These are phyloP conservation scores for Calonectria multiphialidica DNA, from an alignment of 2,329 filamentous ascomycete species.

Conservation along the genomic window DNA sequence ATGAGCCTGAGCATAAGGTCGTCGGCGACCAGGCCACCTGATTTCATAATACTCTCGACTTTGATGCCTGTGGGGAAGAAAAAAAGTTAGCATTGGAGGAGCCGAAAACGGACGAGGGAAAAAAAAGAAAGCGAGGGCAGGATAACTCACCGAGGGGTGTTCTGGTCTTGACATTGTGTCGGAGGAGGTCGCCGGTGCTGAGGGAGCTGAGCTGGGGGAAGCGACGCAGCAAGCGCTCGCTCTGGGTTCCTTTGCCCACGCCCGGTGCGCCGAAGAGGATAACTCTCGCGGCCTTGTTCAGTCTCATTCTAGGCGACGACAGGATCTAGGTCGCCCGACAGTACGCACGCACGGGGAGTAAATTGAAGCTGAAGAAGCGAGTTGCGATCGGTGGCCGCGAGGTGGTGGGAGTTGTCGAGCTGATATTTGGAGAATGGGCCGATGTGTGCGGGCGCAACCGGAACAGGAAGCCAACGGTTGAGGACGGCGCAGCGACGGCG, in stretches of 20 bases:
- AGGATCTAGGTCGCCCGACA: conserved; percentile 33
- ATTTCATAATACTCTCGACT: conserved; percentile 89
- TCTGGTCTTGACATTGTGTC: conserved; percentile 90
- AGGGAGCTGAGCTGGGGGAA: conserved; percentile 93
- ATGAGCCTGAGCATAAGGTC: conserved; percentile 93
- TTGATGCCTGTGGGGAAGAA: conserved; percentile 75
- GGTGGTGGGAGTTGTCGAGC: not conserved
- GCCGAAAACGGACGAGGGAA: not conserved
- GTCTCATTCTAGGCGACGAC: conserved; percentile 64
- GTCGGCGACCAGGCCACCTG: conserved; percentile 91
- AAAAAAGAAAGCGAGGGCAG: not conserved
- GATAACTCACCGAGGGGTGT: conserved; percentile 82
- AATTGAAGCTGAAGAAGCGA: not conserved
- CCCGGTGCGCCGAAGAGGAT: conserved; percentile 97
- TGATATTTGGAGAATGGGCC: conserved; percentile 15
- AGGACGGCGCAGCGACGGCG: not conserved
- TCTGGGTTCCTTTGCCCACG: conserved; percentile 97
- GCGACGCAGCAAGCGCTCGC: conserved; percentile 85
- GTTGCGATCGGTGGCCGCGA: not conserved
- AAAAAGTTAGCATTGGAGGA: conserved; percentile 16
- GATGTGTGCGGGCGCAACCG: conserved; percentile 24
- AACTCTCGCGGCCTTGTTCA: conserved; percentile 86
- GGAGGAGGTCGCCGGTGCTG: conserved; percentile 92
- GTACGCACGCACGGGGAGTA: not conserved
- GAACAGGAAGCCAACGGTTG: conserved; percentile 8